These are phyloP conservation scores for Acrodontium crateriforme DNA, from an alignment of 2,329 filamentous ascomycete genomes.

Conservation along the genomic window DNA sequence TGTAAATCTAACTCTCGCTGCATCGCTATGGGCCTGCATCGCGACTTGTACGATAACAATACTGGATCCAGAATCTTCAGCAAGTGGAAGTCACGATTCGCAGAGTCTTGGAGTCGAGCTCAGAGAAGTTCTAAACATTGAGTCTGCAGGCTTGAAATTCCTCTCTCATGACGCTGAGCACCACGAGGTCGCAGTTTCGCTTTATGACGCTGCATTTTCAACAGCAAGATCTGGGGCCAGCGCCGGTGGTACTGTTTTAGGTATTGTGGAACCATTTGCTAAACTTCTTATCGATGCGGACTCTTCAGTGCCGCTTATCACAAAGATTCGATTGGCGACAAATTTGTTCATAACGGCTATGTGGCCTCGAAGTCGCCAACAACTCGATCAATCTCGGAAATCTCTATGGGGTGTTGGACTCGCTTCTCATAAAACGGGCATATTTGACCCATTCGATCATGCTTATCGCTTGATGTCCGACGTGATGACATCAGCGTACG, in stretches of 20 bases:
- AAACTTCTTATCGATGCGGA: slow-evolving; percentile 7
- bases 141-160: too few species aligned
- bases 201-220: slow-evolving; percentile 22
- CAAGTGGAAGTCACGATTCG: slow-evolving; percentile 1
- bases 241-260: slow-evolving; percentile 50
- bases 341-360: slow-evolving; percentile 12
- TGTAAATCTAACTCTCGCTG: background rate
- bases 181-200: too few species aligned
- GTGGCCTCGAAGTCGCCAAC: slow-evolving; percentile 46
- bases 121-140: too few species aligned
- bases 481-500: slow-evolving; percentile 44
- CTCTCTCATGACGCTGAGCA: slow-evolving; percentile 25
- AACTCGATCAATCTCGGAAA: slow-evolving; percentile 50
- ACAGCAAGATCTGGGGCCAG: slow-evolving; percentile 51
- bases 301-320: slow-evolving; percentile 3
- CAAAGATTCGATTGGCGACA: slow-evolving; percentile 6
- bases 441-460: slow-evolving; percentile 48
- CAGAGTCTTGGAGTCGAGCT: slow-evolving; percentile 43
- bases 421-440: slow-evolving; percentile 19
- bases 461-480: slow-evolving; percentile 48
- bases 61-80: background rate
- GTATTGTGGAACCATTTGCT: slow-evolving; percentile 45
- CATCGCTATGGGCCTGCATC: slow-evolving; percentile 3
- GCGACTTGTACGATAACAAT: slow-evolving; percentile 1
- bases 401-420: slow-evolving; percentile 49